A percentile compares a stretch with the other conserved stretches of the same genome.
phyloP scores from a whole-genome alignment of 2,329 filamentous ascomycete species.

The Fusarium anguioides region DNA sequence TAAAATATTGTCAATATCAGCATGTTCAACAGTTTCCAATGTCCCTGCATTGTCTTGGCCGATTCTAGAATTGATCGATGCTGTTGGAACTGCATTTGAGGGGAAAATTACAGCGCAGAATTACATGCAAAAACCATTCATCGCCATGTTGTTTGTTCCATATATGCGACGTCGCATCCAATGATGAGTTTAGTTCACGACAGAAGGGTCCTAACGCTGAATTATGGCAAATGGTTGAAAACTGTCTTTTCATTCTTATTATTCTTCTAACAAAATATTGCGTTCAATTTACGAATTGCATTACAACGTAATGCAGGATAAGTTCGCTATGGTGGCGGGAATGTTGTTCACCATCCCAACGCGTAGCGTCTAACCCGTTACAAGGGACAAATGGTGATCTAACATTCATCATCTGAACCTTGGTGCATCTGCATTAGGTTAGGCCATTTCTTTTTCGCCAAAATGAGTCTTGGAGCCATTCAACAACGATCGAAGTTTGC shows the following conservation, averaged over 20 bases:
- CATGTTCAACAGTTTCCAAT: neutral
- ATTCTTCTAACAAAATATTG: neutral
- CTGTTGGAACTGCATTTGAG: neutral
- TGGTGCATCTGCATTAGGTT: accelerated
- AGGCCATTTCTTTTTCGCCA: neutral
- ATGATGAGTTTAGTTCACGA: no score
- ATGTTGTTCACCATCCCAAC: neutral
- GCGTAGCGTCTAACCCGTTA: neutral
- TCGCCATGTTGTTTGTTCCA: no score
- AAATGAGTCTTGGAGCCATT: no score
- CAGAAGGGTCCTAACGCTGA: no score
- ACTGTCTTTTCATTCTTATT: no score
- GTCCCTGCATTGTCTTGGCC: neutral
- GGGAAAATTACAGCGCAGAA: no score
- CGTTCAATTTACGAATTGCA: no score
- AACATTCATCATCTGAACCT: accelerated
- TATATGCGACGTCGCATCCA: no score
- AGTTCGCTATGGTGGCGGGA: accelerated
- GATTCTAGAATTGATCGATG: neutral
- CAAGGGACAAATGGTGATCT: neutral
- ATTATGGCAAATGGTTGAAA: accelerated
- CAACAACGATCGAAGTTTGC: no score
- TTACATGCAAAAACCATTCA: no score
- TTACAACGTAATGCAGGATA: neutral
- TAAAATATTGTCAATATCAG: neutral